These are phyloP conservation scores for Phytophthora sp. DNA, from an alignment of 352 stramenopile species.

Conservation along the genomic window DNA sequence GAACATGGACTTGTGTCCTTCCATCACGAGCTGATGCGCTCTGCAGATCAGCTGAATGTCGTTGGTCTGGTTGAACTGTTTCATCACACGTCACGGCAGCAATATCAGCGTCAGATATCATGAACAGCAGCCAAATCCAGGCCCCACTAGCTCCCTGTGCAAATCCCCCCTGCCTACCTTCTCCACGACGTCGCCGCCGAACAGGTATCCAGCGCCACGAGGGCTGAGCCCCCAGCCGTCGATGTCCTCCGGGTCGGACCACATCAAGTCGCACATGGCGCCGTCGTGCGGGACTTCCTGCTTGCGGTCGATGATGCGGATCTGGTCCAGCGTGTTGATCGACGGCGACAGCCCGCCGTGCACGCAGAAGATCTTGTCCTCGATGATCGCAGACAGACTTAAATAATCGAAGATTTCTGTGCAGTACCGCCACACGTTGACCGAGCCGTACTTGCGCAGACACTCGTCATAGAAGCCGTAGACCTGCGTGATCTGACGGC, in stretches of 20 bases:
- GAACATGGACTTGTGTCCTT: constrained; percentile 96
- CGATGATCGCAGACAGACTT: constrained; percentile 97
- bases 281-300: constrained; percentile 99
- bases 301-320: constrained; percentile 95
- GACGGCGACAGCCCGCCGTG: constrained; percentile 97
- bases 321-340: constrained; percentile 92
- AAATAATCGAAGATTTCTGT: constrained; percentile 99
- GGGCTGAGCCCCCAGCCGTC: constrained; percentile 98
- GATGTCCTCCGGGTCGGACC: constrained; percentile 96
- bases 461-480: constrained; percentile 99
- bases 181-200: constrained; percentile 97
- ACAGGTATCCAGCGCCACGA: constrained; percentile 97
- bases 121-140: too few relatives aligned
- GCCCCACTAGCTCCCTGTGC: not conserved
- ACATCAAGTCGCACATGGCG: constrained; percentile 98
- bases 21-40: constrained; percentile 97
- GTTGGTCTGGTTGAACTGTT: constrained; percentile 98
- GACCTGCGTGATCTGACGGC: constrained; percentile 98
- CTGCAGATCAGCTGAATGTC: constrained; percentile 97
- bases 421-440: constrained; percentile 99
- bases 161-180: constrained; percentile 61
- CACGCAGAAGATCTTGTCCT: constrained; percentile 99
- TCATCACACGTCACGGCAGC: constrained; percentile 11
- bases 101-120: constrained; percentile 5
- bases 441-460: constrained; percentile 96